These are phyloP conservation scores for Aureobasidium sp. DNA, from an alignment of 2,329 filamentous ascomycete species.

Conservation along the genomic window DNA sequence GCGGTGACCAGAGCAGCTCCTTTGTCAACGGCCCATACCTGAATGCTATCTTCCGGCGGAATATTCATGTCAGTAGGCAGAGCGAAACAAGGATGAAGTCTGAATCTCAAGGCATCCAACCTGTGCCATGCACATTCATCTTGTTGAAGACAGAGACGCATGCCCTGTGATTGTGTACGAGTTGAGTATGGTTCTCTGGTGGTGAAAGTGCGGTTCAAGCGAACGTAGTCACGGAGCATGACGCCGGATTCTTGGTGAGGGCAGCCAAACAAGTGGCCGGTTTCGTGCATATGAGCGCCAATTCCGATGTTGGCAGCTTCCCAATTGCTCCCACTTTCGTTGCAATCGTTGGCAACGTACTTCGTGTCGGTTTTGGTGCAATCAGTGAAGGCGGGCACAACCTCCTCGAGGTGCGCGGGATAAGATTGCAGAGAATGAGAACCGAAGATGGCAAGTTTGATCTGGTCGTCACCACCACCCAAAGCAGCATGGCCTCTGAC, in stretches of 20 bases:
- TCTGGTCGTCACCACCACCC: conserved; percentile 64
- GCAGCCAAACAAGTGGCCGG: conserved; percentile 82
- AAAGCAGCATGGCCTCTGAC: conserved; percentile 77
- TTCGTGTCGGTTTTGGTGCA: conserved; percentile 81
- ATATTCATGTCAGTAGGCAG: conserved; percentile 66
- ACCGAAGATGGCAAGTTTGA: conserved; percentile 83
- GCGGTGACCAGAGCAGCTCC: conserved; percentile 71
- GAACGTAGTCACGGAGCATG: conserved; percentile 85
- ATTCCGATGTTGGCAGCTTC: conserved; percentile 93
- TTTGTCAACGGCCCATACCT: conserved; percentile 78
- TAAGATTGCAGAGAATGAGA: conserved; percentile 91
- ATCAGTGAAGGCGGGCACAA: conserved; percentile 81
- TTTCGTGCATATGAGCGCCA: conserved; percentile 85
- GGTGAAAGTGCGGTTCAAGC: conserved; percentile 75
- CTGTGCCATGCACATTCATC: conserved; percentile 92
- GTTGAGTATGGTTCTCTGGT: conserved; percentile 79
- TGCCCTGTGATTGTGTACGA: conserved; percentile 73
- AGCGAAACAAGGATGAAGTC: conserved; percentile 82
- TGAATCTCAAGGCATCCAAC: conserved; percentile 80
- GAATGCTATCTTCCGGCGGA: conserved; percentile 63
- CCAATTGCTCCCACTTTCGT: conserved; percentile 85
- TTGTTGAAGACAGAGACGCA: conserved; percentile 61
- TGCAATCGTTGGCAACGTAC: conserved; percentile 75
- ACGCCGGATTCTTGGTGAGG: conserved; percentile 85
- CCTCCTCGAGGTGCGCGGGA: conserved; percentile 79